Evolutionary conservation across 768 basidiomycete genomes (phyloP).

Genomic region (Gautieria morchelliformis): DNA sequence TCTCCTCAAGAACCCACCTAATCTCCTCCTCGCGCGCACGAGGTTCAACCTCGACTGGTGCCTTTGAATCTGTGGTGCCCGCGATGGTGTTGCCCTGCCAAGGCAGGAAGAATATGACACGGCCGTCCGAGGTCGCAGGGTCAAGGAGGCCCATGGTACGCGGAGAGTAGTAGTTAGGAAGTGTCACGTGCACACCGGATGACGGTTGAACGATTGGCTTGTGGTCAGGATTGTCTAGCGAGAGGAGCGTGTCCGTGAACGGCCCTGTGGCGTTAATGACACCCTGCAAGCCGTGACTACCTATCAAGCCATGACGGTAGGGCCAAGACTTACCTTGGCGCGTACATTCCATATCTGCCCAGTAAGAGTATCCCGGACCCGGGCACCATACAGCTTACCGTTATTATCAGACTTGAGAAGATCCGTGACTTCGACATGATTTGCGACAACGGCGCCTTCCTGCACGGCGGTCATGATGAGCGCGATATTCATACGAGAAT

Average conservation of each 20-base stretch:
- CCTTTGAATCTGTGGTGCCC: conserved; percentile 87
- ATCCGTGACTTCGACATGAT: conserved; percentile 79
- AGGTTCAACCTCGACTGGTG: conserved; percentile 63
- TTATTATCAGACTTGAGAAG: conserved; percentile 54
- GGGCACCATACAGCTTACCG: conserved; percentile 64
- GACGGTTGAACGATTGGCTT: conserved; percentile 87
- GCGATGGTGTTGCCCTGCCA: conserved; percentile 99
- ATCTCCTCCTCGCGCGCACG: conserved; percentile 88
- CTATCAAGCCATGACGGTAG: neutral
- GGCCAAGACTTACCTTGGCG: conserved; percentile 46
- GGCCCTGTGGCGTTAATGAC: conserved; percentile 97
- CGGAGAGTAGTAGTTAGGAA: conserved; percentile 95
- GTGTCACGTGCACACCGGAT: conserved; percentile 90
- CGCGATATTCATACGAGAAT: conserved; percentile 96
- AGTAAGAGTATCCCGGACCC: conserved; percentile 72
- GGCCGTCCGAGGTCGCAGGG: conserved; percentile 89
- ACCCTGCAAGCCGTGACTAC: conserved; percentile 37
- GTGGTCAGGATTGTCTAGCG: conserved; percentile 68
- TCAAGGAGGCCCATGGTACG: conserved; percentile 92
- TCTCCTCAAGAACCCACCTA: conserved; percentile 92
- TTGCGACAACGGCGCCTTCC: conserved; percentile 77
- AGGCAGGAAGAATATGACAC: conserved; percentile 98
- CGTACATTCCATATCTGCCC: conserved; percentile 75
- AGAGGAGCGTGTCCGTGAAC: conserved; percentile 77
- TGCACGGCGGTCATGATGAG: conserved; percentile 92